Conservation (phyloP, 371 early-diverging fungal species). For the Syncephalastrum sp. region DNA sequence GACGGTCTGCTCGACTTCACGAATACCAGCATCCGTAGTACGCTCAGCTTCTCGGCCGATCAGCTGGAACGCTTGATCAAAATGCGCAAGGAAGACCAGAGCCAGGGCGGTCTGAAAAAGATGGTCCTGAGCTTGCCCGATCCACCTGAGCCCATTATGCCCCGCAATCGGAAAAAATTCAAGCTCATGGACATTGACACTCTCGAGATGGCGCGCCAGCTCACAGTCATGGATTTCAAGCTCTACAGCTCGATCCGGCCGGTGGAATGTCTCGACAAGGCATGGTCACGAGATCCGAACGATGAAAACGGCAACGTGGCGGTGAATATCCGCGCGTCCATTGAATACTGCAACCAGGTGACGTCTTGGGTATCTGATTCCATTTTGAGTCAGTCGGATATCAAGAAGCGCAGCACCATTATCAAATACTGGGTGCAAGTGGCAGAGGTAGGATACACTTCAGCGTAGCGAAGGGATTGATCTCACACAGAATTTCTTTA, state of each 20-base stretch:
- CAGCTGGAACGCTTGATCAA: constrained; percentile 73
- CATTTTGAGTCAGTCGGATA: constrained; percentile 77
- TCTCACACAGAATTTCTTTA: constrained; percentile 18
- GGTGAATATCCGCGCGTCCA: constrained; percentile 72
- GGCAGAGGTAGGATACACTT: constrained; percentile 52
- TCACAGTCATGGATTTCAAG: constrained; percentile 87
- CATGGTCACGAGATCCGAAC: constrained; percentile 74
- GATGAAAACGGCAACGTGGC: constrained; percentile 36
- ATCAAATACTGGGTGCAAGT: constrained; percentile 86
- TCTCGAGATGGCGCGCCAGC: constrained; percentile 90
- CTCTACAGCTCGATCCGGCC: constrained; percentile 80
- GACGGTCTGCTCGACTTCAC: constrained; percentile 77
- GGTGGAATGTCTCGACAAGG: constrained; percentile 86
- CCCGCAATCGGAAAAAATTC: constrained; percentile 64
- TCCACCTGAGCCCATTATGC: constrained; percentile 73
- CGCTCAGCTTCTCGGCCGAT: constrained; percentile 70
- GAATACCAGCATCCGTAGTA: constrained; percentile 66
- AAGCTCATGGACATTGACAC: constrained; percentile 86
- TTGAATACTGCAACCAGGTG: constrained; percentile 68
- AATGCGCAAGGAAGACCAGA: constrained; percentile 61
- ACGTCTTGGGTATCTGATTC: constrained; percentile 87
- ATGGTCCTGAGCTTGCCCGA: constrained; percentile 63
- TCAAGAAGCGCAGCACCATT: constrained; percentile 70
- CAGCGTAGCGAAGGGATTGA: constrained; percentile 38
- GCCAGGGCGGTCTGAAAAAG: constrained; percentile 56